phyloP scores from a whole-genome alignment of 805 yeast species.

The Kodamaea fukazawae region DNA sequence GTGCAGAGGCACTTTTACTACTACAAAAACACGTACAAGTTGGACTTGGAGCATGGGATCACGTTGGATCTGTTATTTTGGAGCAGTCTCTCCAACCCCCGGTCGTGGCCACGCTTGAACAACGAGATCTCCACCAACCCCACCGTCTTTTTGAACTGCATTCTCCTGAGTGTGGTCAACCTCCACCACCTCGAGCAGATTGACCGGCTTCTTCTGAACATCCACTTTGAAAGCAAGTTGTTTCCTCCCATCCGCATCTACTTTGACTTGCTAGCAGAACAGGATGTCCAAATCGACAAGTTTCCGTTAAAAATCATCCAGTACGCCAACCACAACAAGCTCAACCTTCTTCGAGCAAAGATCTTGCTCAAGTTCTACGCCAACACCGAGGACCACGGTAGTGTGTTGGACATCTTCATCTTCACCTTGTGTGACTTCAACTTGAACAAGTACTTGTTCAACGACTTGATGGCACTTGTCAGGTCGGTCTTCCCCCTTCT shows the following conservation, averaged over 20 bases:
- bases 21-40: conserved; percentile 8
- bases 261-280: conserved; percentile 1
- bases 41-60: conserved; percentile 1
- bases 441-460: conserved; percentile 18
- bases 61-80: not conserved
- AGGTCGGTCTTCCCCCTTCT: conserved; percentile 15
- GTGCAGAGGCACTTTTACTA: conserved; percentile 25
- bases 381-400: not conserved
- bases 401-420: conserved; percentile 13
- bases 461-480: conserved; percentile 15
- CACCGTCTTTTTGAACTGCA: not conserved
- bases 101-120: not conserved
- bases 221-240: not conserved
- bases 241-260: not conserved
- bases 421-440: conserved; percentile 28
- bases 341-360: conserved; percentile 16
- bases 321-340: conserved; percentile 15
- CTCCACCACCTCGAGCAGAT: not conserved
- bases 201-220: not conserved
- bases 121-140: not conserved
- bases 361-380: conserved; percentile 16
- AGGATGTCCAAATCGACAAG: not conserved
- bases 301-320: conserved; percentile 22
- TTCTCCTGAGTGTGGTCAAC: not conserved
- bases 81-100: not conserved